phyloP scores from a whole-genome alignment of 768 basidiomycete genomes.

The Polyporus arcularius region DNA sequence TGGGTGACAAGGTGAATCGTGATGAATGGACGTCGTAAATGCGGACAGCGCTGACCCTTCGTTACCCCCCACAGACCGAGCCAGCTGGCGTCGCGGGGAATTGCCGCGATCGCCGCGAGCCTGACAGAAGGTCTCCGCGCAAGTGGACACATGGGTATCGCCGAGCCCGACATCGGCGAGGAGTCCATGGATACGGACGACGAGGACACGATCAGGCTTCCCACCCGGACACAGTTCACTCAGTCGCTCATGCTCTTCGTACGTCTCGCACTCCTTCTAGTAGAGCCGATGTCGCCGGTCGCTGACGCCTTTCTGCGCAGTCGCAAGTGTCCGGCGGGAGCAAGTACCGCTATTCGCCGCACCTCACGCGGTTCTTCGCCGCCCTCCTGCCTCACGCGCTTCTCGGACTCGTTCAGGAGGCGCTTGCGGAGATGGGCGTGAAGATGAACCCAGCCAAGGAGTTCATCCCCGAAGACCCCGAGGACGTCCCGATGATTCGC shows the following conservation, averaged over 20 bases:
- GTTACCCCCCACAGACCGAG: slow-evolving; percentile 51
- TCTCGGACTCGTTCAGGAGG: slow-evolving; percentile 53
- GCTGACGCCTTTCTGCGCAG: slow-evolving; percentile 37
- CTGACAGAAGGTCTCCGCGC: slow-evolving; percentile 68
- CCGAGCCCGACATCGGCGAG: slow-evolving; percentile 54
- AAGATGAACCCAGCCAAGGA: slow-evolving; percentile 47
- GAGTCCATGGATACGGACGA: slow-evolving; percentile 40
- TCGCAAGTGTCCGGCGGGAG: slow-evolving; percentile 80
- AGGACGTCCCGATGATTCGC: slow-evolving; percentile 11
- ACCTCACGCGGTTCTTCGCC: slow-evolving; percentile 83
- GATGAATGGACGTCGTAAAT: background rate
- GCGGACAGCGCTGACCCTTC: background rate
- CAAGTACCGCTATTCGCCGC: slow-evolving; percentile 61
- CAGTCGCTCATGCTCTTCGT: slow-evolving; percentile 83
- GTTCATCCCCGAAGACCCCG: background rate
- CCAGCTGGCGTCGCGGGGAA: slow-evolving; percentile 58
- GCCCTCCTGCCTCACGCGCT: slow-evolving; percentile 54
- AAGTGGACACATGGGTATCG: slow-evolving; percentile 75
- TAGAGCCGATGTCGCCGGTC: background rate
- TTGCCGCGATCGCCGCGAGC: slow-evolving; percentile 60
- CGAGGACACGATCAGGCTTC: slow-evolving; percentile 64
- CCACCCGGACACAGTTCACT: slow-evolving; percentile 73
- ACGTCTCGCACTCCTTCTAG: slow-evolving; percentile 31
- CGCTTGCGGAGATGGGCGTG: slow-evolving; percentile 49
- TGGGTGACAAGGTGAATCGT: slow-evolving; percentile 70